Percentiles rank a stretch among this genome's conserved stretches.
These are phyloP conservation scores for Diplodia mutila DNA, from an alignment of 2,329 filamentous ascomycete species.

Conservation along the genomic window DNA sequence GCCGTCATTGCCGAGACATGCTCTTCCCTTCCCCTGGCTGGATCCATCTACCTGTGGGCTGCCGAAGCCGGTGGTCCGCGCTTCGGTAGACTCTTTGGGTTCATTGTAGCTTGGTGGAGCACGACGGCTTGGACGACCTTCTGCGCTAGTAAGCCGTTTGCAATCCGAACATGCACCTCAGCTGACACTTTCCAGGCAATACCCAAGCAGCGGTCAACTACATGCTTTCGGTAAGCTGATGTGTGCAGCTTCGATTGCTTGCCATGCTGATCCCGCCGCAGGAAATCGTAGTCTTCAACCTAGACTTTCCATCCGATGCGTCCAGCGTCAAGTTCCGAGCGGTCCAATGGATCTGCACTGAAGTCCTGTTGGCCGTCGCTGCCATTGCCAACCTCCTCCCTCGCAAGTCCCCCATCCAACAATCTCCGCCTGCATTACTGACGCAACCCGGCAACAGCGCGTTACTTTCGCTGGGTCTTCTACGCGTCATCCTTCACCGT, in stretches of 20 bases:
- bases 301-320: conserved; percentile 59
- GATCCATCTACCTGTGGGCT: conserved; percentile 66
- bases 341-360: conserved; percentile 64
- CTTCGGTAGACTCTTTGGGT: conserved; percentile 61
- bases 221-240: conserved; percentile 35
- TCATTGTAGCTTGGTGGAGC: conserved; percentile 68
- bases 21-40: conserved; percentile 61
- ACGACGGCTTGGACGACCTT: conserved; percentile 64
- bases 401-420: not conserved
- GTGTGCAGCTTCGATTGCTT: not conserved
- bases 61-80: conserved; percentile 60
- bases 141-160: conserved; percentile 10
- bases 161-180: no score
- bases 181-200: conserved; percentile 34
- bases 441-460: conserved; percentile 27
- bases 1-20: conserved; percentile 65
- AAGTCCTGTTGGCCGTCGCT: conserved; percentile 49
- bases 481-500: conserved; percentile 56
- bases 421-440: not conserved
- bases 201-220: conserved; percentile 46
- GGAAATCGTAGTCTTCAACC: conserved; percentile 61
- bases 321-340: conserved; percentile 61
- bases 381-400: conserved; percentile 29
- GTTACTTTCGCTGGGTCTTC: conserved; percentile 54
- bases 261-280: not conserved